Base-by-base conservation (phyloP, 345 rosid species). In the Anacardium occidentale region DNA sequence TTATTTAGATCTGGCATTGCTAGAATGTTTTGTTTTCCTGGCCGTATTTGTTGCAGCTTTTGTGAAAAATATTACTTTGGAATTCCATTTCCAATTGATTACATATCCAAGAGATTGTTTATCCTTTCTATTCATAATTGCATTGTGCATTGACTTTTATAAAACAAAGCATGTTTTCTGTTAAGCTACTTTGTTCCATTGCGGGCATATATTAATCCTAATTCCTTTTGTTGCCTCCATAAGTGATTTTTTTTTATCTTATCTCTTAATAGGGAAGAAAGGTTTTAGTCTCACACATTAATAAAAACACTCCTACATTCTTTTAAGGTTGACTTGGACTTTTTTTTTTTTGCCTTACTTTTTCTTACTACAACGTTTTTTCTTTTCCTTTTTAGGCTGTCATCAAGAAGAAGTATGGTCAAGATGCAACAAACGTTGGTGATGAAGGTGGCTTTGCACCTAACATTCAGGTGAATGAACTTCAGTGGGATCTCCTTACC, bases 371-470 rank as follows among this genome's bases (percentile, higher is more conserved):
- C 7, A 17, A 12, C 25, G 20, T 65, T 37, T 59, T 26, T 70
- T 17, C 32, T 10, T 63, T 54, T 15, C 60, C 20, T 14, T 69
- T 74, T 32, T 74, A 88, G 93, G 54, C 92, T 72, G 94, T 91
- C 71, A 91, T 91, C 20, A 91, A 91, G 81, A 91, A 91, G 91
- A 92, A 95, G 86, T 95, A 95, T n/a, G 99, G 99, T 13, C 99
- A 95, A 80, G 99, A 95, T 83, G 99, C 99, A 26, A 92, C 96
- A 11, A 95, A 95, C 70, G 99, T 95, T 48, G 98, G 98, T 78
- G 99, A 95, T 74, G 99, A 95, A 79, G 99, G 98, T 75, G 99
- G 99, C 47, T 90, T 92, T 66, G 99, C 99, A 40, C 99, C 99
- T 76, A 95, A 91, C 74, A 95, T 95, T 80, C 98, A 87, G 96